Conservation (phyloP, 768 basidiomycete species). For the Suillus variegatus region DNA sequence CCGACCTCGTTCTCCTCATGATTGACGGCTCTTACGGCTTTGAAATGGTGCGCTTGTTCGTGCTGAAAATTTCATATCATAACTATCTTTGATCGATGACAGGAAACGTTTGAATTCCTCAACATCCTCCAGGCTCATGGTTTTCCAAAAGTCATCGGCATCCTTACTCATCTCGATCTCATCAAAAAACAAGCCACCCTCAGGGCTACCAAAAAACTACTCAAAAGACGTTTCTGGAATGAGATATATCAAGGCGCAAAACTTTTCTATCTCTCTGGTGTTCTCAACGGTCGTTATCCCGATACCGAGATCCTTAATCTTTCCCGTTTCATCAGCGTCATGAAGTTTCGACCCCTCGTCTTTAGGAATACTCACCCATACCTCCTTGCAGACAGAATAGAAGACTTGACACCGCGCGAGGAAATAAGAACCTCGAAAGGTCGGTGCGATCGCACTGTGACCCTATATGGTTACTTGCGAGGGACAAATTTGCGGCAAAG, state of each 20-base stretch:
- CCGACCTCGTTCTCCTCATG: slow-evolving; percentile 95
- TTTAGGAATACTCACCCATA: slow-evolving; percentile 97
- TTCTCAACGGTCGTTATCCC: slow-evolving; percentile 96
- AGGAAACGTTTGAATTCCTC: slow-evolving; percentile 99
- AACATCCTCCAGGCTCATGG: slow-evolving; percentile 97
- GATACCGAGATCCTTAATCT: slow-evolving; percentile 96
- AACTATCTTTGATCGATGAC: not conserved
- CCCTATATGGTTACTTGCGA: slow-evolving; percentile 91
- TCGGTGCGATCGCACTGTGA: slow-evolving; percentile 92
- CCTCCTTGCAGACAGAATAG: slow-evolving; percentile 90
- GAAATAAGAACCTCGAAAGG: slow-evolving; percentile 73
- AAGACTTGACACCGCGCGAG: slow-evolving; percentile 93
- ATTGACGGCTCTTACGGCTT: slow-evolving; percentile 98
- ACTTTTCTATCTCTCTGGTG: slow-evolving; percentile 95
- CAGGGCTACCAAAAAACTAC: slow-evolving; percentile 85
- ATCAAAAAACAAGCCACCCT: slow-evolving; percentile 90
- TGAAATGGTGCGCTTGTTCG: slow-evolving; percentile 79
- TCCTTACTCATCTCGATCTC: slow-evolving; percentile 95
- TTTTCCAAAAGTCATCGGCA: slow-evolving; percentile 96
- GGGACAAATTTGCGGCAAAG: slow-evolving; percentile 80
- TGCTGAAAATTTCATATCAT: not conserved
- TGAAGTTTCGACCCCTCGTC: slow-evolving; percentile 97
- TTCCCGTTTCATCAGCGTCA: slow-evolving; percentile 93
- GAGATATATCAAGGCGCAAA: slow-evolving; percentile 99
- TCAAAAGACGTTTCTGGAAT: slow-evolving; percentile 99